Evolutionary conservation across 306 rosid genomes (phyloP).

Genomic region (Fragaria nilgerrensis): DNA sequence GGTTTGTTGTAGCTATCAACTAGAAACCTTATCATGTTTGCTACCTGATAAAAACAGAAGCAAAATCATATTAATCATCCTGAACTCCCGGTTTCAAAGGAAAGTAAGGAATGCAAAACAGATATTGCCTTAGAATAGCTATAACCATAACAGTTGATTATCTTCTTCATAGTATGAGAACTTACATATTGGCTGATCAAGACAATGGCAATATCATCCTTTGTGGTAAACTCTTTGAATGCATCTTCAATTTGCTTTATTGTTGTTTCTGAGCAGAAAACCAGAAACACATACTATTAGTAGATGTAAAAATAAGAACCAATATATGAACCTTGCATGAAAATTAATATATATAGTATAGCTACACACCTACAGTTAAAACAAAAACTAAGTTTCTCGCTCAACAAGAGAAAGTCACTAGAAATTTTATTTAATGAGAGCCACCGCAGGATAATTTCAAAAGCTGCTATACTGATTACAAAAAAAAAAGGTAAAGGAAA

Average conservation of each 20-base stretch:
- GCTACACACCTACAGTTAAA: neutral
- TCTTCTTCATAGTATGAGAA: conserved; percentile 11
- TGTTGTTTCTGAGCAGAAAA: conserved; percentile 60
- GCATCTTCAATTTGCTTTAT: conserved; percentile 94
- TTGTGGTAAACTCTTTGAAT: conserved; percentile 81
- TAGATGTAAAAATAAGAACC: neutral
- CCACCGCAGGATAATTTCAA: neutral
- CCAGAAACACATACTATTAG: conserved; percentile 7
- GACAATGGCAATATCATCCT: conserved; percentile 83
- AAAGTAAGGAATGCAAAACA: neutral
- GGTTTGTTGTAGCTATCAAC: conserved; percentile 93
- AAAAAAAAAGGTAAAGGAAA: neutral
- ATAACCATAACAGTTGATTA: neutral
- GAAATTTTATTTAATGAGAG: neutral
- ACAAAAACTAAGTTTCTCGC: neutral
- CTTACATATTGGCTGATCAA: conserved; percentile 96
- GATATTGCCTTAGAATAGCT: conserved; percentile 16
- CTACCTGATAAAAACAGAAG: conserved; percentile 56
- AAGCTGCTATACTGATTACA: neutral
- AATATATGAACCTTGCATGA: neutral
- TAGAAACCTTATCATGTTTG: conserved; percentile 89
- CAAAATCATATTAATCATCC: conserved; percentile 1
- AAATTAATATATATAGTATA: neutral
- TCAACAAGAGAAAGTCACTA: neutral
- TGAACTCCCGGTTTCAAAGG: neutral